Evolutionary conservation across 345 rosid species (phyloP), one percentile per base, ranked within the genome.

Genomic region (Euclidium syriacum): DNA sequence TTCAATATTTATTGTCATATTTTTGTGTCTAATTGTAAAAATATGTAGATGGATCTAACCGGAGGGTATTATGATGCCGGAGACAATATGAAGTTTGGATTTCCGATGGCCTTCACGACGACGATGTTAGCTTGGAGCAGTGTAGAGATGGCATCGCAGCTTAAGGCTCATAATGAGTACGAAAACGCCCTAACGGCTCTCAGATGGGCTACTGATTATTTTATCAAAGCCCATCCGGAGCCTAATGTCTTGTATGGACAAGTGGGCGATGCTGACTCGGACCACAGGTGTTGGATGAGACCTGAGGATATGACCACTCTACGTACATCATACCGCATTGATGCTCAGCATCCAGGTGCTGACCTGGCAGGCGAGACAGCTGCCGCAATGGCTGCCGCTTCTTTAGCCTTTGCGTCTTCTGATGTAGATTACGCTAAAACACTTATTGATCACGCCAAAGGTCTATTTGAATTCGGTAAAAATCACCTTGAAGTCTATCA

Each of bases 51-150:
- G 46, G 81, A 82, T 68, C 77, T 89, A 0, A 74, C 75, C 1
- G 95, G 95, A 62, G 95, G 95, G n/a, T 86, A 84, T 67, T 84
- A 82, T 12, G 91, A 88, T 52, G 81, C 90, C 3, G 88, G 90
- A 23, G 96, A 88, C 62, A 82, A 88, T 57, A 67, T 88, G 53
- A 88, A 88, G 70, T 86, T 84, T 52, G 91, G 89, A 15, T 80
- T 89, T 41, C 87, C 96, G 0, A 60, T 86, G 82, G 95, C 96
- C 23, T 89, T 80, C 78, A 82, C 91, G 0, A 74, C 81, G 0
- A 84, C 91, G 0, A 65, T 84, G 82, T 73, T 88, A 30, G 73
- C 94, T 27, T 86, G 96, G 96, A 77, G 94, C 64, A 66, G 71
- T 26, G 29, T 86, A 2, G 91, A 86, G 39, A 85, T 83, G 72